These are phyloP conservation scores for Kuraishia ogatae DNA, from an alignment of 805 yeast species.

Conservation along the genomic window DNA sequence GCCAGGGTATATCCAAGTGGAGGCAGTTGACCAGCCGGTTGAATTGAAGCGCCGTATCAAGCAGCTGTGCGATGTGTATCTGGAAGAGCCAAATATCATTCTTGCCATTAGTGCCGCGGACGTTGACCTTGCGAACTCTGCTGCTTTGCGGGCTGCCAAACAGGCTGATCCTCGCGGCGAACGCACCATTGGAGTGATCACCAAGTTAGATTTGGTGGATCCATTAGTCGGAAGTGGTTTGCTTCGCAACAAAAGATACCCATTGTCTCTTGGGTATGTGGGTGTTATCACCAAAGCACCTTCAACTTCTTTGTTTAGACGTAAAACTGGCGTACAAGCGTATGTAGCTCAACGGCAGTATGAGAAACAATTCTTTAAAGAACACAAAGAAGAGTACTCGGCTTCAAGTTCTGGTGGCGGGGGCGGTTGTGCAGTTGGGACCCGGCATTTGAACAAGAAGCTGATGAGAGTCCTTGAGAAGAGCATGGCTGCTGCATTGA, in stretches of 20 bases:
- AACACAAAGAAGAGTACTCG: slow-evolving; percentile 46
- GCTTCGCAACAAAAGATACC: slow-evolving; percentile 74
- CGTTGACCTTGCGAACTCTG: slow-evolving; percentile 93
- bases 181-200: slow-evolving; percentile 92
- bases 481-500: slow-evolving; percentile 82
- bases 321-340: slow-evolving; percentile 51
- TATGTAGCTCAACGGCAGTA: slow-evolving; percentile 60
- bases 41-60: slow-evolving; percentile 74
- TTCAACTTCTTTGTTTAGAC: slow-evolving; percentile 37
- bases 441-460: slow-evolving; percentile 65
- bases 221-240: slow-evolving; percentile 63
- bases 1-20: slow-evolving; percentile 96
- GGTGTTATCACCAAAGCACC: slow-evolving; percentile 93
- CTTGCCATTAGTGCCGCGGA: slow-evolving; percentile 96
- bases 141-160: slow-evolving; percentile 88
- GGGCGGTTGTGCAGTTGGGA: slow-evolving; percentile 54
- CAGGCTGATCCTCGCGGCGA: slow-evolving; percentile 89
- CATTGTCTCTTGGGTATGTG: slow-evolving; percentile 92
- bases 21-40: slow-evolving; percentile 92
- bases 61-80: slow-evolving; percentile 72
- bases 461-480: slow-evolving; percentile 81
- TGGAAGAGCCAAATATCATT: slow-evolving; percentile 88
- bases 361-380: slow-evolving; percentile 56
- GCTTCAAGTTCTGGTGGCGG: slow-evolving; percentile 25
- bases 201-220: slow-evolving; percentile 85